Evolutionary conservation across 768 basidiomycete species (phyloP).

Genomic region (Podaxis rugospora): DNA sequence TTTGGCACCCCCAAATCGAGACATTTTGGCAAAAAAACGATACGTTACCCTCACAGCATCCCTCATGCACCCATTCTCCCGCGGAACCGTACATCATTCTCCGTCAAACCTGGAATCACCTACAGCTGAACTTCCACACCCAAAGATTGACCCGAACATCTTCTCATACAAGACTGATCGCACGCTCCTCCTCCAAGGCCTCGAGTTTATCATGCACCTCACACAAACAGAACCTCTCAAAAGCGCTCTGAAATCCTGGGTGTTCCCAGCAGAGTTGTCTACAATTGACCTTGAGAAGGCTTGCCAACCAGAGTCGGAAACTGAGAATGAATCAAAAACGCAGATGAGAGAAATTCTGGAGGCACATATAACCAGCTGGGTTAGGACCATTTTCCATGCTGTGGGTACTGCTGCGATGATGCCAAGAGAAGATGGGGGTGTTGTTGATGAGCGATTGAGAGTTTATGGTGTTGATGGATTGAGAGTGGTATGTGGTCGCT

Average conservation of each 20-base stretch:
- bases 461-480: conserved; percentile 29
- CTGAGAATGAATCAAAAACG: background rate
- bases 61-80: conserved; percentile 31
- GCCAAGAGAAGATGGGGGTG: conserved; percentile 25
- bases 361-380: background rate
- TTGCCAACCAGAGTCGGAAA: conserved; percentile 10
- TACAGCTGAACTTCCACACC: background rate
- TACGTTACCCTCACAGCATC: conserved; percentile 10
- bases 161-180: conserved; percentile 14
- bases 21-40: background rate
- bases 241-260: background rate
- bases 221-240: conserved; percentile 8
- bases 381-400: conserved; percentile 10
- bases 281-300: conserved; percentile 4
- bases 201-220: conserved; percentile 12
- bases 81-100: conserved; percentile 28
- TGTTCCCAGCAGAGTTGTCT: background rate
- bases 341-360: background rate
- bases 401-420: conserved; percentile 25
- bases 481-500: conserved; percentile 22
- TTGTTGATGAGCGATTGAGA: conserved; percentile 25
- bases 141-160: conserved; percentile 8
- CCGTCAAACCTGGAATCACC: background rate
- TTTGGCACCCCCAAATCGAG: background rate
- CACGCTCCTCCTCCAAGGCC: conserved; percentile 16